Evolutionary conservation across 768 basidiomycete genomes (phyloP), one percentile per base, ranked within the genome.

Genomic region (Hemileccinum rubropunctum): DNA sequence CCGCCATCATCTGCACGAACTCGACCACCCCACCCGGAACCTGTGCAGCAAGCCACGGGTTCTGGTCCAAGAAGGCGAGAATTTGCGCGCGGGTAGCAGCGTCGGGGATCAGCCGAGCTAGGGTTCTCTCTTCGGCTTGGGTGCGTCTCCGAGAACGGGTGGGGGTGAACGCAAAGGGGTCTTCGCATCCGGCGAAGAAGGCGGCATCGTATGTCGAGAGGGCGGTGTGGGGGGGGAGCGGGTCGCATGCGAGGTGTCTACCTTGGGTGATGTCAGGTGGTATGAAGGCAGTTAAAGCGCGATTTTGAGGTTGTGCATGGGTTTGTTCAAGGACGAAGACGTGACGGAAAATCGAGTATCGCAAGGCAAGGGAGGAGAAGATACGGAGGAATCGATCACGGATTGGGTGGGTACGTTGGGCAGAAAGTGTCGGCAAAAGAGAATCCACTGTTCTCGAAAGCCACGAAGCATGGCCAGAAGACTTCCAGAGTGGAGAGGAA

Each of bases 401-500:
- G 17, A 45, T 54, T 69, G 40, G 65, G 61, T 51, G 63, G 54
- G 62, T 63, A 23, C 72, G 71, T 28, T 58, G 52, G 4, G 75
- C 71, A 6, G 53, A 63, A 42, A 53, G 53, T 7, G 42, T 79
- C 51, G 47, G 69, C 40, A 42, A 69, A 37, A 52, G 70, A 66
- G 55, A 54, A 3, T 69, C 64, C 39, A 86, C 71, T 2, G 82
- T 84, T n/a, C 70, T 65, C 1, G 78, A 61, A 58, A 97, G 82
- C 94, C 94, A 98, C 0, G 76, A 63, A 1, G 78, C 60, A 28
- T 78, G 73, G 1, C 65, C 60, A 0, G 86, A 72, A 13, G 86
- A 82, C 72, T 95, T 98, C 94, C 94, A 98, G 3, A 95, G 65
- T 0, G 83, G 65, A 9, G 70, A 74, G 0, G 91, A 88, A 7